A percentile compares a stretch with the other conserved stretches of the same genome.
Evolutionary conservation across 805 yeast species (phyloP).

Genomic region (Kazachstania martiniae): DNA sequence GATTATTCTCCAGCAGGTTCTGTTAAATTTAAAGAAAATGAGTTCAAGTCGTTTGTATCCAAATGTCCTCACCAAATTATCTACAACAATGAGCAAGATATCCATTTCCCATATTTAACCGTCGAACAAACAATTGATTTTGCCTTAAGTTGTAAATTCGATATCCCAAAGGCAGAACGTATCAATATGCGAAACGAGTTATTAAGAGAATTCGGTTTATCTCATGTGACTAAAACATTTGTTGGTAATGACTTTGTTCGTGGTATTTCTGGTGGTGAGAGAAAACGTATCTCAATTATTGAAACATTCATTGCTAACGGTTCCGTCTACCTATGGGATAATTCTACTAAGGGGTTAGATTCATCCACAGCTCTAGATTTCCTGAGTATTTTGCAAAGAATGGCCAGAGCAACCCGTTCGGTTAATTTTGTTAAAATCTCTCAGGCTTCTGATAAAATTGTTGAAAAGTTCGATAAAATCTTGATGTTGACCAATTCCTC

Average conservation of each 20-base stretch:
- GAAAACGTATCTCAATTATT: conserved; percentile 55
- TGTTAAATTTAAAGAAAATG: conserved; percentile 15
- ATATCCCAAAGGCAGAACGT: conserved; percentile 18
- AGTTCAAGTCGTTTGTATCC: conserved; percentile 10
- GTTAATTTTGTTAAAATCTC: conserved; percentile 38
- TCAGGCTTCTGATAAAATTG: conserved; percentile 39
- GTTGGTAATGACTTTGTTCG: conserved; percentile 54
- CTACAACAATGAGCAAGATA: conserved; percentile 42
- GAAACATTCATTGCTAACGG: conserved; percentile 41
- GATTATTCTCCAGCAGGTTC: conserved; percentile 14
- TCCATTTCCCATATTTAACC: conserved; percentile 44
- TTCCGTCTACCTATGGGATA: conserved; percentile 42
- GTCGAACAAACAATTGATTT: conserved; percentile 47
- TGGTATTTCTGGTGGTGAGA: conserved; percentile 61
- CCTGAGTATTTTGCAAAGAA: conserved; percentile 32
- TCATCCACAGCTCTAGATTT: conserved; percentile 40
- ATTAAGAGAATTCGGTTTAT: conserved; percentile 31
- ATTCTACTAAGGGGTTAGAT: conserved; percentile 42
- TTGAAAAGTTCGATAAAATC: conserved; percentile 39
- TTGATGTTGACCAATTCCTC: conserved; percentile 36
- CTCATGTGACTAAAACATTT: conserved; percentile 46
- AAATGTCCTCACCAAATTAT: conserved; percentile 20
- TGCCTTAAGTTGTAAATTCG: conserved; percentile 38
- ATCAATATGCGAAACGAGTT: conserved; percentile 17
- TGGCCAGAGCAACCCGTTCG: conserved; percentile 31